These are phyloP conservation scores for Zalaria obscura DNA, from an alignment of 2,329 filamentous ascomycete species.

Conservation along the genomic window DNA sequence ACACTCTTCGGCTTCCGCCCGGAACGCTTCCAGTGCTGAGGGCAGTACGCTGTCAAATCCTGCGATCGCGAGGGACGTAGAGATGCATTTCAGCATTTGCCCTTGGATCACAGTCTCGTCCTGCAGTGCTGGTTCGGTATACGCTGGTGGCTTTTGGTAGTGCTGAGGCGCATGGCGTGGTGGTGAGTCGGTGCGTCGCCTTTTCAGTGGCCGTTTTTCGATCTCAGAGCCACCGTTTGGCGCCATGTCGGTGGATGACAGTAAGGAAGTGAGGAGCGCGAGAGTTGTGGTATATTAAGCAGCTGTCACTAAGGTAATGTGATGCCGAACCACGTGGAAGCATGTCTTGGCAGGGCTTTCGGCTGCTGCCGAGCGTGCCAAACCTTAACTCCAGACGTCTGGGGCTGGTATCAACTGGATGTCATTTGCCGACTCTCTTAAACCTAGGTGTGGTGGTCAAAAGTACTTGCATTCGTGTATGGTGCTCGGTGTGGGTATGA, in stretches of 20 bases:
- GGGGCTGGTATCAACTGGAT: too few species aligned
- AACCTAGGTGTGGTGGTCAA: too few species aligned
- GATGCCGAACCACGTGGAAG: too few species aligned
- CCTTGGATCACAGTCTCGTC: conserved; percentile 39
- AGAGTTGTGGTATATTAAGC: too few species aligned
- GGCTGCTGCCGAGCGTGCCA: too few species aligned
- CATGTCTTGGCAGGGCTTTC: too few species aligned
- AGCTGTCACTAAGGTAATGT: too few species aligned
- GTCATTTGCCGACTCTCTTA: too few species aligned
- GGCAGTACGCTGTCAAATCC: conserved; percentile 43
- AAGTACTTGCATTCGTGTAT: too few species aligned
- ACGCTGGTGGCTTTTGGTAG: conserved; percentile 12
- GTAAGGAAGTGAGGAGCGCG: too few species aligned
- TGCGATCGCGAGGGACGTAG: conserved; percentile 32
- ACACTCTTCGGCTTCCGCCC: conserved; percentile 44
- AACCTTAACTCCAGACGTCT: too few species aligned
- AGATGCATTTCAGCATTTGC: conserved; percentile 41
- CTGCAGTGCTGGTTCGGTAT: conserved; percentile 23
- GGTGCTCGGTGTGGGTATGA: too few species aligned
- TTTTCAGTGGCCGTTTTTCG: conserved; percentile 2
- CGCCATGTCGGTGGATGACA: neutral
- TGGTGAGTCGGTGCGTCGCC: conserved; percentile 1
- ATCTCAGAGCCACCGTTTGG: neutral
- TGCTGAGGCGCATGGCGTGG: conserved; percentile 1
- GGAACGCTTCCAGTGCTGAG: conserved; percentile 42